These are phyloP conservation scores for Nitzschia sp. DNA, from an alignment of 108 stramenopile genomes.

Conservation along the genomic window DNA sequence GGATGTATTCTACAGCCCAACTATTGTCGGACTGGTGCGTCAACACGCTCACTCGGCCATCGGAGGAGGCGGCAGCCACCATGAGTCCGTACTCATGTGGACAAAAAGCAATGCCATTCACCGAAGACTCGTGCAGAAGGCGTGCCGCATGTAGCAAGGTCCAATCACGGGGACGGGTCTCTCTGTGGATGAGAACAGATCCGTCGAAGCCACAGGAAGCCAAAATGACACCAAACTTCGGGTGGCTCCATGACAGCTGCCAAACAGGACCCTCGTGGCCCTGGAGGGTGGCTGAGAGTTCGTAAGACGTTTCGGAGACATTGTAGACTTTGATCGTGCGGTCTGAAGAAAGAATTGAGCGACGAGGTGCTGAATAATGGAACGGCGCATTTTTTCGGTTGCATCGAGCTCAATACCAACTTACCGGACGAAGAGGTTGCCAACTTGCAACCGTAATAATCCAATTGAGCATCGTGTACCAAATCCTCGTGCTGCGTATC, in stretches of 20 bases:
- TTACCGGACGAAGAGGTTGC: constrained; percentile 90
- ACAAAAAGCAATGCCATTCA: constrained; percentile 85
- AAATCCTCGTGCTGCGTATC: constrained; percentile 96
- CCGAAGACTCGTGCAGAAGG: constrained; percentile 66
- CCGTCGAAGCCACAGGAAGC: constrained; percentile 92
- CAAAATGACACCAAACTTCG: constrained; percentile 89
- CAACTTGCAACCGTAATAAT: constrained; percentile 94
- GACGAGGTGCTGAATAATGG: too few relatives aligned
- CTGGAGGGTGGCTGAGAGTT: constrained; percentile 76
- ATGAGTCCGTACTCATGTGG: constrained; percentile 88
- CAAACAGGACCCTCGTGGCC: constrained; percentile 94
- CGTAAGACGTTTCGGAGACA: constrained; percentile 76
- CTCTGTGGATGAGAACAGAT: constrained; percentile 84
- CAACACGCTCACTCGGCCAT: constrained; percentile 86
- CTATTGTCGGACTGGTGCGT: constrained; percentile 67
- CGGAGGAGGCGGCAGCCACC: constrained; percentile 68
- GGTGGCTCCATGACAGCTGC: constrained; percentile 95
- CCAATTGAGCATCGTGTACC: constrained; percentile 93
- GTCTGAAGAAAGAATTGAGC: constrained; percentile 47
- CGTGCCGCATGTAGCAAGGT: constrained; percentile 62
- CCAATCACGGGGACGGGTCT: constrained; percentile 84
- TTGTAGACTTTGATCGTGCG: constrained; percentile 94
- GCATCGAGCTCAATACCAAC: too few relatives aligned
- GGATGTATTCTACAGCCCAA: constrained; percentile 79
- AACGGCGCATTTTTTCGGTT: too few relatives aligned